Percentiles rank a stretch among this genome's conserved stretches.
These are phyloP conservation scores for Cocos nucifera DNA, from an alignment of 176 grass and related monocot species.

Conservation along the genomic window DNA sequence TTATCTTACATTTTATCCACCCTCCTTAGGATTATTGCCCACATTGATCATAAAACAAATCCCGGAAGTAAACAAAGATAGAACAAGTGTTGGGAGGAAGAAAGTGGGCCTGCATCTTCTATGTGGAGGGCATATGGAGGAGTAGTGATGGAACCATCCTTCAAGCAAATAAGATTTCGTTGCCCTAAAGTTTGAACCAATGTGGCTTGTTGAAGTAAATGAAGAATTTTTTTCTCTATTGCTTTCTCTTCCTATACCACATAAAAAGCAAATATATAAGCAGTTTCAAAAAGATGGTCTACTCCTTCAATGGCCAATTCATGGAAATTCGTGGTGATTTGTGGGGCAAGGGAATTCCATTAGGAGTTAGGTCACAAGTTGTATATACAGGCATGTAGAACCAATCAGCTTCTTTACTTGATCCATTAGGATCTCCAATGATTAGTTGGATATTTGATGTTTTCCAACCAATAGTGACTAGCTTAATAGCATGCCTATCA, in stretches of 20 bases:
- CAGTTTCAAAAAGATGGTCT: constrained; percentile 33
- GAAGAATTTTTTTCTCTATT: constrained; percentile 39
- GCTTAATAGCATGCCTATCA: too few species aligned
- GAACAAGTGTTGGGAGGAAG: constrained; percentile 38
- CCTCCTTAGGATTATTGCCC: constrained; percentile 42
- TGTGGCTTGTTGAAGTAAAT: constrained; percentile 49
- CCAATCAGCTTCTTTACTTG: constrained; percentile 42
- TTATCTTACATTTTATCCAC: constrained; percentile 61
- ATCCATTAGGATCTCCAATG: too few species aligned
- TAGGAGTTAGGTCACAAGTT: constrained; percentile 50
- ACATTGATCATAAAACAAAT: constrained; percentile 38
- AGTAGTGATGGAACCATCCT: constrained; percentile 57
- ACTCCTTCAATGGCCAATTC: constrained; percentile 50
- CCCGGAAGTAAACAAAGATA: constrained; percentile 64
- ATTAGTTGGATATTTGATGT: too few species aligned
- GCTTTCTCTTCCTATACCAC: constrained; percentile 53
- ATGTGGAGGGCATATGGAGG: constrained; percentile 72
- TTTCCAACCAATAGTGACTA: too few species aligned
- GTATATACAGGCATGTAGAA: constrained; percentile 64
- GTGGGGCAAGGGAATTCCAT: constrained; percentile 61
- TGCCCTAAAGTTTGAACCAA: constrained; percentile 62
- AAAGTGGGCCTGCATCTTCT: too few species aligned
- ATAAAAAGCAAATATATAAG: constrained; percentile 9
- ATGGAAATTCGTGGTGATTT: constrained; percentile 52
- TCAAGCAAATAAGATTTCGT: constrained; percentile 56